Percentiles rank a stretch among this genome's conserved stretches.
phyloP scores from a whole-genome alignment of 805 yeast species.

The Saturnispora quitensis region DNA sequence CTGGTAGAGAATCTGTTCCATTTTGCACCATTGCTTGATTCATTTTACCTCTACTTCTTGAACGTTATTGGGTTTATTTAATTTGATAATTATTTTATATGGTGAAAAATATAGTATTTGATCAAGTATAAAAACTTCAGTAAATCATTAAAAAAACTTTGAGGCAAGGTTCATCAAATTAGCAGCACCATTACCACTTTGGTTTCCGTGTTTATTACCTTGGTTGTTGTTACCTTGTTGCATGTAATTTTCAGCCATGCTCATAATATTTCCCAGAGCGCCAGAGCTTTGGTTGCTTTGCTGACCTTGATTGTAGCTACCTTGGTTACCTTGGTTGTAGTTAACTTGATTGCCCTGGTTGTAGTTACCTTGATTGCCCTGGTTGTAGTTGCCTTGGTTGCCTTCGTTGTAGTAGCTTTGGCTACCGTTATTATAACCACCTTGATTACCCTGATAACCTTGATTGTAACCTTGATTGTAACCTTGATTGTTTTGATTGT shows the following conservation, averaged over 20 bases:
- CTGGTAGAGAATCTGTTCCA: background rate
- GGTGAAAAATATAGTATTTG: background rate
- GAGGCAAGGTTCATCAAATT: conserved; percentile 11
- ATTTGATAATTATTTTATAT: background rate
- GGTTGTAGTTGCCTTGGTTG: background rate
- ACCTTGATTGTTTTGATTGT: background rate
- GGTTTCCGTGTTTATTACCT: background rate
- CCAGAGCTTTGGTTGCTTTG: conserved; percentile 1
- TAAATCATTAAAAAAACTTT: conserved; percentile 6
- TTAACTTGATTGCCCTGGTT: conserved; percentile 1
- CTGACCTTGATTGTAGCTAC: background rate
- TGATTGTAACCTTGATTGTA: background rate
- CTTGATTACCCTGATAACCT: background rate
- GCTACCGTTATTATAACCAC: background rate
- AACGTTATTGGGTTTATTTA: background rate
- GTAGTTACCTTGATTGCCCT: background rate
- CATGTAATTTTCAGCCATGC: conserved; percentile 6
- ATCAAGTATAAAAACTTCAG: background rate
- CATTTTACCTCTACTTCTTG: background rate
- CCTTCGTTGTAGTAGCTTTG: conserved; percentile 1
- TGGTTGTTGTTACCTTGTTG: background rate
- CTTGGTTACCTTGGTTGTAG: conserved; percentile 1
- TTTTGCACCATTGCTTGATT: conserved; percentile 5
- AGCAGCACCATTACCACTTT: conserved; percentile 3
- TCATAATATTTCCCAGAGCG: background rate